phyloP scores from a whole-genome alignment of 768 basidiomycete species.

The Suillus decipiens region DNA sequence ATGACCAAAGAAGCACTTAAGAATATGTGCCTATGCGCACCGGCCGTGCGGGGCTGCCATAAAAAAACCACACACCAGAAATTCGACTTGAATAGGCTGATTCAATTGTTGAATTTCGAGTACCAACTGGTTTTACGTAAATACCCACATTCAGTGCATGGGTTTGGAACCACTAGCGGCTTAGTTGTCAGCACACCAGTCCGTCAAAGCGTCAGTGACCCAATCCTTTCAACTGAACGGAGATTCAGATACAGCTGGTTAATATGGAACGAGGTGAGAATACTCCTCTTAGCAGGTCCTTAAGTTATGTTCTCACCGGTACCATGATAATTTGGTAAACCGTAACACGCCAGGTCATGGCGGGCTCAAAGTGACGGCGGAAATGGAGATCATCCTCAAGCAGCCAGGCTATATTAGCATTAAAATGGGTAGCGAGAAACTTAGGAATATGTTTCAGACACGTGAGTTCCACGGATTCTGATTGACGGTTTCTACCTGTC shows the following conservation, averaged over 20 bases:
- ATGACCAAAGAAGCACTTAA: not conserved
- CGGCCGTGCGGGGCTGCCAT: not conserved
- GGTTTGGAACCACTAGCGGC: not conserved
- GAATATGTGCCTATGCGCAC: not conserved
- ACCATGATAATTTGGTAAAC: not conserved
- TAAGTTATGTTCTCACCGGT: not conserved
- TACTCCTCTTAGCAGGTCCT: not conserved
- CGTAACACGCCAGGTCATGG: slow-evolving; percentile 11
- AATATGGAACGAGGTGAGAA: slow-evolving; percentile 1
- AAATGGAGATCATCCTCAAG: slow-evolving; percentile 29
- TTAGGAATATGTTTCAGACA: slow-evolving; percentile 32
- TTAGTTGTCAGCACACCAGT: not conserved
- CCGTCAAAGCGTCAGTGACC: not conserved
- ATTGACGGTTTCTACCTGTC: not conserved
- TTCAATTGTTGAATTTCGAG: not conserved
- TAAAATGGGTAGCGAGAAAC: slow-evolving; percentile 25
- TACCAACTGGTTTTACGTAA: not conserved
- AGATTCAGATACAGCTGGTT: not conserved
- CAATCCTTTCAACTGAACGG: not conserved
- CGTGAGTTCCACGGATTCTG: slow-evolving; percentile 19
- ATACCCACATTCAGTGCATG: not conserved
- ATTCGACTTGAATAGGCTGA: not conserved
- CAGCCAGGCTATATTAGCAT: slow-evolving; percentile 27
- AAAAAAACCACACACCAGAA: not conserved
- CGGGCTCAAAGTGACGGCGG: slow-evolving; percentile 26